A percentile compares a stretch with the other conserved stretches of the same genome.
phyloP scores from a whole-genome alignment of 2,329 filamentous ascomycete species.

The Colletotrichum sp. region DNA sequence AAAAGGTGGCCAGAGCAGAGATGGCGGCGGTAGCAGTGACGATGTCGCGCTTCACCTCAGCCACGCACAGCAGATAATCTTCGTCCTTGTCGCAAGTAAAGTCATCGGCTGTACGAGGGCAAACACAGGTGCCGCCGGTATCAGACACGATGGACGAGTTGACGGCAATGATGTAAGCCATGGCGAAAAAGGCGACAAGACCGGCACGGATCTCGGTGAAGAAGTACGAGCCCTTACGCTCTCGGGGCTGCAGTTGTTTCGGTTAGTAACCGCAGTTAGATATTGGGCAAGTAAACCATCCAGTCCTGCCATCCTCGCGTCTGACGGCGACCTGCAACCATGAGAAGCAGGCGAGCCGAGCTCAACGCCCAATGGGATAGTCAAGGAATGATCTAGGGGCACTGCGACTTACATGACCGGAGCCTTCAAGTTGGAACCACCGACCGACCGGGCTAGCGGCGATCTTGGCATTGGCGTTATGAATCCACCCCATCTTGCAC shows the following conservation, averaged over 20 bases:
- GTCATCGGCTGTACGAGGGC: slow-evolving; percentile 57
- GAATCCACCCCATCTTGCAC: slow-evolving; percentile 50
- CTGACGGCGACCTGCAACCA: neutral
- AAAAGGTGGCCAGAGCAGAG: slow-evolving; percentile 78
- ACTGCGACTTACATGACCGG: slow-evolving; percentile 73
- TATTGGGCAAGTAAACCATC: neutral
- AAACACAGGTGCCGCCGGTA: slow-evolving; percentile 78
- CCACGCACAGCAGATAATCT: slow-evolving; percentile 68
- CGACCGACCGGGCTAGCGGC: slow-evolving; percentile 70
- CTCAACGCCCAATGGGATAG: neutral
- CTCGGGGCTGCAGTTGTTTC: slow-evolving; percentile 58
- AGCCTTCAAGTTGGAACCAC: slow-evolving; percentile 83
- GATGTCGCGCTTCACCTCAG: slow-evolving; percentile 74
- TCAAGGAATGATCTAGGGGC: neutral
- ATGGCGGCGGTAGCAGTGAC: slow-evolving; percentile 88
- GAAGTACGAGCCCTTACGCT: slow-evolving; percentile 78
- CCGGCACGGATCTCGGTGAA: slow-evolving; percentile 86
- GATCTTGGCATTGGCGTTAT: slow-evolving; percentile 60
- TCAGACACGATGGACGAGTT: slow-evolving; percentile 63
- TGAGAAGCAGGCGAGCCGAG: neutral
- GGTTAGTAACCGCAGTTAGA: neutral
- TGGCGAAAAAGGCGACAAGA: slow-evolving; percentile 78
- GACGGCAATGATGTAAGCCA: slow-evolving; percentile 60
- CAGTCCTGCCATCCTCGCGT: neutral
- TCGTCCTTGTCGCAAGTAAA: slow-evolving; percentile 57